phyloP scores from a whole-genome alignment of 2,329 filamentous ascomycete genomes.

The Fusarium caatingaense region DNA sequence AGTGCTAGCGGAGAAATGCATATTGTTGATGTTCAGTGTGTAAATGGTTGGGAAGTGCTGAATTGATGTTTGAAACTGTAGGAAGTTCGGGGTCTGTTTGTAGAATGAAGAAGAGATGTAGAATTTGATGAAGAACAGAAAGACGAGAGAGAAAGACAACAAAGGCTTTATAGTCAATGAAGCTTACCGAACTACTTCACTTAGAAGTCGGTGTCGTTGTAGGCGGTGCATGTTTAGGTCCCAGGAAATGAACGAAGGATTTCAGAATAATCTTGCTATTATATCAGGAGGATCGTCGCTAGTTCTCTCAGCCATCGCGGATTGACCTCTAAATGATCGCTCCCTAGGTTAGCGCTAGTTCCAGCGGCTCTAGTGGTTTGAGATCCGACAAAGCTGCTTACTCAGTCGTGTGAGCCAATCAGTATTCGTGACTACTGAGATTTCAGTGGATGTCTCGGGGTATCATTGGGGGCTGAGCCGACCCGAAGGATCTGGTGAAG shows the following conservation, averaged over 20 bases:
- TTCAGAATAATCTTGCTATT: accelerated
- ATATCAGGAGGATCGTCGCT: accelerated
- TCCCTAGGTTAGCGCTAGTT: background rate
- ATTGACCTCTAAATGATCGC: background rate
- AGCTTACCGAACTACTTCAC: too few relatives aligned
- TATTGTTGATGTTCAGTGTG: accelerated
- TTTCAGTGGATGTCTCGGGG: background rate
- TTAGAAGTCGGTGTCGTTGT: accelerated
- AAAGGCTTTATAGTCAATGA: background rate
- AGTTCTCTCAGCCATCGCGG: background rate
- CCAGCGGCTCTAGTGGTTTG: background rate
- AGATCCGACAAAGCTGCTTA: too few relatives aligned
- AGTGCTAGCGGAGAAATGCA: background rate
- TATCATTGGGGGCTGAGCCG: background rate
- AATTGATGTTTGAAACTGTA: background rate
- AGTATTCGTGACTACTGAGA: too few relatives aligned
- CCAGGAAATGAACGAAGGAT: background rate
- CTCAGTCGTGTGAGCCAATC: accelerated
- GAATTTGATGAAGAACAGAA: background rate
- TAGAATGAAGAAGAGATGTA: background rate
- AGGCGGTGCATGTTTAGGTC: background rate
- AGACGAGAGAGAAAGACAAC: background rate
- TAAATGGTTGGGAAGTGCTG: accelerated
- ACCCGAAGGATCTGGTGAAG: accelerated
- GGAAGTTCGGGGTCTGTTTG: accelerated